Evolutionary conservation across 2,329 filamentous ascomycete genomes (phyloP).

Genomic region (Penicillium sp.): DNA sequence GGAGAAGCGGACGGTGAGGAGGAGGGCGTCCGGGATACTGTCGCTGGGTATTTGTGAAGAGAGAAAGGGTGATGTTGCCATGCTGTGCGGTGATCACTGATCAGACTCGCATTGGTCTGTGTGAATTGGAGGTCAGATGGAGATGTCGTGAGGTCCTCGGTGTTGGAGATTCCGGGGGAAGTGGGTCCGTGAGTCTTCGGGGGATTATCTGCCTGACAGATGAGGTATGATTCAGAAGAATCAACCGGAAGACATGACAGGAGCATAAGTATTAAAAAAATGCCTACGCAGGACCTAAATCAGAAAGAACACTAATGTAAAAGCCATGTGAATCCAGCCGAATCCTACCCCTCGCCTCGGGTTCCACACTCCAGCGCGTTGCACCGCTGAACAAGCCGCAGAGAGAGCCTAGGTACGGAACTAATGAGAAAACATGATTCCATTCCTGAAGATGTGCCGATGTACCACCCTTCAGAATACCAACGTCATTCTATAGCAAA

Average conservation of each 20-base stretch:
- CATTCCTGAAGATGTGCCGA: no score
- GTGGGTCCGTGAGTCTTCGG: neutral
- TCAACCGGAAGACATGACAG: neutral
- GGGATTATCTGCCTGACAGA: neutral
- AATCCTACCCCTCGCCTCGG: no score
- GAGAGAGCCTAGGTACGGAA: no score
- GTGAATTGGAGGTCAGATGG: neutral
- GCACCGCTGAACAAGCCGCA: no score
- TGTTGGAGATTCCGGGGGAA: neutral
- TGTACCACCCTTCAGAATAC: no score
- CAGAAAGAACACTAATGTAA: no score
- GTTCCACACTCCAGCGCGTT: no score
- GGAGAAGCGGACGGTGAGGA: constrained; percentile 88
- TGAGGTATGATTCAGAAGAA: neutral
- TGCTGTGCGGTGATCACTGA: constrained; percentile 7
- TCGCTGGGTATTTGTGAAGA: constrained; percentile 15
- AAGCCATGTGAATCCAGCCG: no score
- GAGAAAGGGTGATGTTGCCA: constrained; percentile 23
- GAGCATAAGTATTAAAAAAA: neutral
- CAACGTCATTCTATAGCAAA: no score
- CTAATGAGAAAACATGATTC: no score
- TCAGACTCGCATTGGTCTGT: neutral
- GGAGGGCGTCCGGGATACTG: constrained; percentile 49
- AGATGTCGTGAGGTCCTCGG: neutral
- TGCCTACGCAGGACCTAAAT: no score